Conservation (phyloP, 2,329 filamentous ascomycete genomes). For the Paramyrothecium roridum region DNA sequence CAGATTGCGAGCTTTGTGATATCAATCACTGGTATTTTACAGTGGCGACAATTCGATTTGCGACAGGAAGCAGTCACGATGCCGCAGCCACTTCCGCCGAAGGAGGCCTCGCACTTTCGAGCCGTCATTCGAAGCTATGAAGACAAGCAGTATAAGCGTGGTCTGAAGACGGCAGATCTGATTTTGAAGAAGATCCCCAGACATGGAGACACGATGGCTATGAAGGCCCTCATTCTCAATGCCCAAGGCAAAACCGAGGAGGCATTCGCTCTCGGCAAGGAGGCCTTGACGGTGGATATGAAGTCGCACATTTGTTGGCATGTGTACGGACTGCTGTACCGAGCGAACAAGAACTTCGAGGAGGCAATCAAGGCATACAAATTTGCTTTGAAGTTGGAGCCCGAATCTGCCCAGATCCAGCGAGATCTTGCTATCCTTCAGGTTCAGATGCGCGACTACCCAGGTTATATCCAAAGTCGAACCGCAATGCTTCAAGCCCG, state of each 20-base stretch:
- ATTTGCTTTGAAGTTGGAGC: constrained; percentile 87
- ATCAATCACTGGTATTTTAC: too few species aligned
- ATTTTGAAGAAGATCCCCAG: constrained; percentile 92
- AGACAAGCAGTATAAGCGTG: constrained; percentile 94
- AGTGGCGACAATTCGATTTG: too few species aligned
- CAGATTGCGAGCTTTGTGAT: too few species aligned
- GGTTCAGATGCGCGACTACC: constrained; percentile 93
- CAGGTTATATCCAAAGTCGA: constrained; percentile 88
- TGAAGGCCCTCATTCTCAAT: constrained; percentile 98
- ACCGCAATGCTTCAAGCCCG: constrained; percentile 82
- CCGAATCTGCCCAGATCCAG: constrained; percentile 92
- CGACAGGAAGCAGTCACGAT: constrained; percentile 37
- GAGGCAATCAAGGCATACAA: constrained; percentile 99
- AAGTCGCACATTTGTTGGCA: constrained; percentile 99
- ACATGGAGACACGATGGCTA: constrained; percentile 97
- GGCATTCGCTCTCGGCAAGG: constrained; percentile 89
- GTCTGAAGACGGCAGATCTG: constrained; percentile 92
- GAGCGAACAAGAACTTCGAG: constrained; percentile 94
- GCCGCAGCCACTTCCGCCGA: constrained; percentile 74
- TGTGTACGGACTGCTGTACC: constrained; percentile 92
- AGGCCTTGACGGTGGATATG: constrained; percentile 93
- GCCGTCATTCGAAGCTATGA: constrained; percentile 96
- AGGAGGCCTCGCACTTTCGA: constrained; percentile 91
- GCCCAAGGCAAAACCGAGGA: constrained; percentile 89
- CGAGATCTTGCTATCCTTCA: constrained; percentile 90